Percentiles rank a stretch among this genome's conserved stretches.
Conservation (phyloP, 352 stramenopile genomes). For the Pseudoperonospora humuli region DNA sequence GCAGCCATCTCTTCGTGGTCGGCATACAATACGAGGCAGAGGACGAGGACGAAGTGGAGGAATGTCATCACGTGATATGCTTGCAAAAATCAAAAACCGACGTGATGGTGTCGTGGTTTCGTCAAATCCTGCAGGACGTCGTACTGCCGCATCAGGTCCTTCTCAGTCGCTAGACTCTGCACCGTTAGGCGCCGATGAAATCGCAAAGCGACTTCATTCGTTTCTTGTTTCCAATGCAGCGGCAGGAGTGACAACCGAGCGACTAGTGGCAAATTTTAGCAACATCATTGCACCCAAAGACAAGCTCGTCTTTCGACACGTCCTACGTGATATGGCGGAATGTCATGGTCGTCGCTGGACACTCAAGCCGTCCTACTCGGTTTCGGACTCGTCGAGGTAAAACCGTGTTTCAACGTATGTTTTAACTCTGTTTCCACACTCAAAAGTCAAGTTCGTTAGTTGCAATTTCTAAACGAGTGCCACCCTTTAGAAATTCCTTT, state of each 20-base stretch:
- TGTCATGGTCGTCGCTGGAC: slow-evolving; percentile 63
- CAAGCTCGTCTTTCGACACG: slow-evolving; percentile 81
- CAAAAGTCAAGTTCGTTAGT: no score
- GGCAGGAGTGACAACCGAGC: slow-evolving; percentile 78
- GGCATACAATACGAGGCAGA: slow-evolving; percentile 3
- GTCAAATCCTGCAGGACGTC: not conserved
- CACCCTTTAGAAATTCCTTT: not conserved
- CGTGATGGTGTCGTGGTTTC: slow-evolving; percentile 18
- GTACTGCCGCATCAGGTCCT: not conserved
- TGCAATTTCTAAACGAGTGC: no score
- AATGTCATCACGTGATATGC: slow-evolving; percentile 60
- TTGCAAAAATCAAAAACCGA: slow-evolving; percentile 43
- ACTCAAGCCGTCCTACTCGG: slow-evolving; percentile 53
- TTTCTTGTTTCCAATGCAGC: slow-evolving; percentile 53
- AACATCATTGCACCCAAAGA: slow-evolving; percentile 78
- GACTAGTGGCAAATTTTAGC: slow-evolving; percentile 85
- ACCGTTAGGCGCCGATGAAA: slow-evolving; percentile 38
- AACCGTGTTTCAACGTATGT: no score
- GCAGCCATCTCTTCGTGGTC: slow-evolving; percentile 6
- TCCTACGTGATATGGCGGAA: slow-evolving; percentile 76
- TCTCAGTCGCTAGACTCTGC: slow-evolving; percentile 2
- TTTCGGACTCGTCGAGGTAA: not conserved
- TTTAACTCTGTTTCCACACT: no score
- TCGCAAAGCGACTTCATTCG: slow-evolving; percentile 67
- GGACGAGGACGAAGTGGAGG: slow-evolving; percentile 16